Conservation (phyloP, 345 rosid genomes). For the Citrus cavaleriei region DNA sequence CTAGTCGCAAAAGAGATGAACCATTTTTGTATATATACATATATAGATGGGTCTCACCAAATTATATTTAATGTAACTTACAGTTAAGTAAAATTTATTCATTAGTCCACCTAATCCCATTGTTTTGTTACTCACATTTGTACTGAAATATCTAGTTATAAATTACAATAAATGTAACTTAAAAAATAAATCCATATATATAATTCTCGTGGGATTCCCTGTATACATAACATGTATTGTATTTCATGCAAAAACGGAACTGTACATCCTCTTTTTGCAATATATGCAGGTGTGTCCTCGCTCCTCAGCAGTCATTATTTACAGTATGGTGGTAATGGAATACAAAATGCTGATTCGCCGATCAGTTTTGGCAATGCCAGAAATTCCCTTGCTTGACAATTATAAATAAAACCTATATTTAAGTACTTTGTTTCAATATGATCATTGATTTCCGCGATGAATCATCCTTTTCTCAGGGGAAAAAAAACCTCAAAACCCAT, state of each 20-base stretch:
- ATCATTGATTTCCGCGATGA: neutral
- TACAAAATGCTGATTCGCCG: neutral
- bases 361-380: neutral
- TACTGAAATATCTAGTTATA: too few relatives aligned
- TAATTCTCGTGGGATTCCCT: too few relatives aligned
- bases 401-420: neutral
- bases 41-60: too few relatives aligned
- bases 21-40: too few relatives aligned
- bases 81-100: too few relatives aligned
- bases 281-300: neutral
- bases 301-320: neutral
- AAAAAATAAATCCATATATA: too few relatives aligned
- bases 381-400: neutral
- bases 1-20: too few relatives aligned
- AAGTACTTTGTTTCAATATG: neutral
- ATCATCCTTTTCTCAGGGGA: slow-evolving; percentile 18
- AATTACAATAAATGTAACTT: too few relatives aligned
- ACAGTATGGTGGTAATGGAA: neutral
- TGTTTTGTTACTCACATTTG: too few relatives aligned
- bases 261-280: neutral
- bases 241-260: neutral
- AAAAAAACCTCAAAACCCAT: slow-evolving; percentile 17
- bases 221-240: too few relatives aligned
- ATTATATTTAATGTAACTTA: too few relatives aligned
- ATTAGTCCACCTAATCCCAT: too few relatives aligned